Evolutionary conservation across 1,139 yeast genomes (phyloP).

Genomic region (Diutina neorugosa): DNA sequence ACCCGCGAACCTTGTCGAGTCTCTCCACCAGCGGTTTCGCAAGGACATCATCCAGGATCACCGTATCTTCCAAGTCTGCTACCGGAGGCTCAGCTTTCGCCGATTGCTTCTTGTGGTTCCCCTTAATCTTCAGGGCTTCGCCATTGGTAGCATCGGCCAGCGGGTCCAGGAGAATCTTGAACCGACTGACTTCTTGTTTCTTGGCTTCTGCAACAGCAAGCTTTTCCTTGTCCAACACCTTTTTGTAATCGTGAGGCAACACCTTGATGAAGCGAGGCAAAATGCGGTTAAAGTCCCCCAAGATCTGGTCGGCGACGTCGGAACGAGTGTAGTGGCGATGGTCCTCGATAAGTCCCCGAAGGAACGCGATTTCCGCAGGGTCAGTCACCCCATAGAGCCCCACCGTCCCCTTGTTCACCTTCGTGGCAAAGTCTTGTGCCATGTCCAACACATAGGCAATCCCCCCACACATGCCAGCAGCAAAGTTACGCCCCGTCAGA

Average conservation of each 20-base stretch:
- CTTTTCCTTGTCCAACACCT: slow-evolving; percentile 74
- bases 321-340: slow-evolving; percentile 93
- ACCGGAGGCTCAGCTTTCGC: slow-evolving; percentile 66
- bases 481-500: slow-evolving; percentile 86
- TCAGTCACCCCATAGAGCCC: slow-evolving; percentile 69
- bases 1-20: slow-evolving; percentile 78
- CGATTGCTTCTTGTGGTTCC: slow-evolving; percentile 28
- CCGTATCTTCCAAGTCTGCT: slow-evolving; percentile 80
- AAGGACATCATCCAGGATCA: slow-evolving; percentile 55
- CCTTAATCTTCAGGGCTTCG: slow-evolving; percentile 47
- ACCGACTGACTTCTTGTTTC: slow-evolving; percentile 44
- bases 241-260: slow-evolving; percentile 83
- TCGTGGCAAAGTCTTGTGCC: slow-evolving; percentile 80
- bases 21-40: slow-evolving; percentile 44
- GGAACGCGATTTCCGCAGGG: slow-evolving; percentile 87
- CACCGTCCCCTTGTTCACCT: slow-evolving; percentile 74
- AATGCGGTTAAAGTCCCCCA: slow-evolving; percentile 78
- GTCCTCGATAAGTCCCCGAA: slow-evolving; percentile 87
- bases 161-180: slow-evolving; percentile 67
- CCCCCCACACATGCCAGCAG: slow-evolving; percentile 99
- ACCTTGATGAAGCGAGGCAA: slow-evolving; percentile 89
- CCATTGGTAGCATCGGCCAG: slow-evolving; percentile 85
- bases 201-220: slow-evolving; percentile 55
- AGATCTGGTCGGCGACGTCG: slow-evolving; percentile 73
- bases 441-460: slow-evolving; percentile 92